A percentile compares a stretch with the other conserved stretches of the same genome.
These are phyloP conservation scores for Parathielavia appendiculata DNA, from an alignment of 495 filamentous ascomycete genomes.

Conservation along the genomic window DNA sequence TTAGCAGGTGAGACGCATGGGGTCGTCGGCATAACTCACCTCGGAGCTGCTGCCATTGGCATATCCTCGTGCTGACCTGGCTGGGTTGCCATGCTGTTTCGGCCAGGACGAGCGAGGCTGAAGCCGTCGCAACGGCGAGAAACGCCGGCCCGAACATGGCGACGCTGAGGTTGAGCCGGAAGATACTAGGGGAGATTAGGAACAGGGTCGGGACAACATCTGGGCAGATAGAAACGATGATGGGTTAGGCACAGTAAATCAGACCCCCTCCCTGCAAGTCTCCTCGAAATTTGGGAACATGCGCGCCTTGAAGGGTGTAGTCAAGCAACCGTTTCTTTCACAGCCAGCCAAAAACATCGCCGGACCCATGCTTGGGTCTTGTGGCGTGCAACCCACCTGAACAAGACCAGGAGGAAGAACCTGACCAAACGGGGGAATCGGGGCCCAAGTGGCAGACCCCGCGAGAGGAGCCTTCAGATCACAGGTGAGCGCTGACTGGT, in stretches of 20 bases:
- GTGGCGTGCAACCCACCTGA: slow-evolving; percentile 1
- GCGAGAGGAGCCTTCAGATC: neutral
- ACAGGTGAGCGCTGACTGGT: neutral
- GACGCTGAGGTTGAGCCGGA: neutral
- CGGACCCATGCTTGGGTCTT: neutral
- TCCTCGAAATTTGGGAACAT: neutral
- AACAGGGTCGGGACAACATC: slow-evolving; percentile 6
- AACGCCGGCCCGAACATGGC: slow-evolving; percentile 21
- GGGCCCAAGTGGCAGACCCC: slow-evolving; percentile 6
- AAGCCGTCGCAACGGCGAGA: slow-evolving; percentile 23
- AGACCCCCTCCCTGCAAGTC: neutral
- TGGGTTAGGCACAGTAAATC: neutral
- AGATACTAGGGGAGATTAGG: neutral
- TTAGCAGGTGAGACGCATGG: slow-evolving; percentile 16
- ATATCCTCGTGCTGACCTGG: slow-evolving; percentile 53
- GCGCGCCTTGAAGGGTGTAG: neutral
- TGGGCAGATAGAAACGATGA: neutral
- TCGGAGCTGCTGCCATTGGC: slow-evolving; percentile 51
- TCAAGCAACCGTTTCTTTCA: slow-evolving; percentile 2
- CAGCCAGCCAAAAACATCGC: slow-evolving; percentile 10
- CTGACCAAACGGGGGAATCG: neutral
- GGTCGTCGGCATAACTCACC: slow-evolving; percentile 33
- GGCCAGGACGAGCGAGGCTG: slow-evolving; percentile 24
- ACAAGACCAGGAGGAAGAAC: neutral
- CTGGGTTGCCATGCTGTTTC: slow-evolving; percentile 36